Evolutionary conservation across 805 yeast genomes (phyloP), one percentile per base, ranked within the genome.

Genomic region (Starmerella bombicola): DNA sequence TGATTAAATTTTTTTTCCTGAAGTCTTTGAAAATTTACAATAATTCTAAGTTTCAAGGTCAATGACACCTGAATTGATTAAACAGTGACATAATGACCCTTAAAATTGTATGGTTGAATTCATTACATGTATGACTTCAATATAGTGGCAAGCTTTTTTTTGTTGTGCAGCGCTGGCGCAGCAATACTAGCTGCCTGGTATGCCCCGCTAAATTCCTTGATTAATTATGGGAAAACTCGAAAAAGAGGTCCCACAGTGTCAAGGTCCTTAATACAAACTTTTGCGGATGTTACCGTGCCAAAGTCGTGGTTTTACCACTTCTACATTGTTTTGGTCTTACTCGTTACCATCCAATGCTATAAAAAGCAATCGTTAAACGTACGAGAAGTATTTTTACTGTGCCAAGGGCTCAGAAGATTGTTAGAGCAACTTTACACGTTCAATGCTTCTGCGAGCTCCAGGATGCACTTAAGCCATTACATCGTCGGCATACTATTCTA

Each of bases 391-490:
- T 31, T 51, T 7, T 31, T 59, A 21, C 18, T 57, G 4, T 15
- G 66, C 3, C 86, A 78, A 48, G 67, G 72, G 2, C 8, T 53
- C 1, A 57, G 82, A 40, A 57, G 86, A 32, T 41, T 62, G 2
- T 56, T 52, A 33, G 86, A 78, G 52, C 68, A 76, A 48, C 35
- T 57, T 2, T 57, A 40, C 37, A 59, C 76, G 15, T 63, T 66
- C 31, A 65, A 64, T 3, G 3, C 28, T 46, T 59, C 68, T 22
- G 34, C 59, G 5, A 50, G 46, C 1, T 62, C 80, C 1, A 60
- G 61, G 16, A 77, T 78, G 55, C 77, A 77, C 48, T 28, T 74
- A 10, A 56, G 68, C 12, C 84, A 78, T 52, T 78, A 76, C 50
- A 12, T 72, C 1, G 73, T 69, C 3, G 86, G 86, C 0, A 22